Conservation (phyloP, 257 asterid genomes). For the Przewalskia tangutica region DNA sequence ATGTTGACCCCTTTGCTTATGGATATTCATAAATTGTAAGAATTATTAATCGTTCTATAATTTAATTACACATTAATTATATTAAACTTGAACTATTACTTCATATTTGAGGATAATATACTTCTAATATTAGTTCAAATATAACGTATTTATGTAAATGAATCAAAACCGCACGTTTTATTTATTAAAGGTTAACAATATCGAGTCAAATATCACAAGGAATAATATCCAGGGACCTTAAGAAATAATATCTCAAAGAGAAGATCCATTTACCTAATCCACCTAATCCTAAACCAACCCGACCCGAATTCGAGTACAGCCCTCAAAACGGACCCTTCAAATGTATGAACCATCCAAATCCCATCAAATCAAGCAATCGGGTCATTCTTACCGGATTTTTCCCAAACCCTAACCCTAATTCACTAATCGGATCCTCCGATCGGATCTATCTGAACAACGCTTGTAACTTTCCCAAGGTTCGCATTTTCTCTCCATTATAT, state of each 20-base stretch:
- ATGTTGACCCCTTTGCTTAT: too few species aligned
- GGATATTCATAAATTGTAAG: too few species aligned
- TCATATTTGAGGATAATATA: too few species aligned
- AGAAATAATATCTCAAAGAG: neutral
- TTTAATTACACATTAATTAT: too few species aligned
- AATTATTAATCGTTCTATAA: too few species aligned
- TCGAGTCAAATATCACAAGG: neutral
- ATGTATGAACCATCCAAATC: neutral
- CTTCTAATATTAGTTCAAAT: too few species aligned
- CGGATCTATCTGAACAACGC: neutral
- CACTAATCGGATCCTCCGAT: conserved; percentile 53
- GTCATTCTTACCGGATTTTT: conserved; percentile 20
- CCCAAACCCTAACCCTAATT: conserved; percentile 47
- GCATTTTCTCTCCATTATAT: neutral
- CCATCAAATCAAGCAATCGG: conserved; percentile 2
- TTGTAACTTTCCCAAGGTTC: conserved; percentile 16
- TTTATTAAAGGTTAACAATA: neutral
- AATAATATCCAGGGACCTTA: neutral
- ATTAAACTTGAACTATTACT: too few species aligned
- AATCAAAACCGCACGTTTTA: too few species aligned
- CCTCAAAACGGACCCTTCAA: conserved; percentile 17
- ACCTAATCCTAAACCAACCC: neutral
- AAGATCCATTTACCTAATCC: neutral
- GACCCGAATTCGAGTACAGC: conserved; percentile 17
- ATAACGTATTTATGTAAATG: neutral